Base-by-base conservation (phyloP, 2,329 filamentous ascomycete species). In the Neofusicoccum kwambonambiense region DNA sequence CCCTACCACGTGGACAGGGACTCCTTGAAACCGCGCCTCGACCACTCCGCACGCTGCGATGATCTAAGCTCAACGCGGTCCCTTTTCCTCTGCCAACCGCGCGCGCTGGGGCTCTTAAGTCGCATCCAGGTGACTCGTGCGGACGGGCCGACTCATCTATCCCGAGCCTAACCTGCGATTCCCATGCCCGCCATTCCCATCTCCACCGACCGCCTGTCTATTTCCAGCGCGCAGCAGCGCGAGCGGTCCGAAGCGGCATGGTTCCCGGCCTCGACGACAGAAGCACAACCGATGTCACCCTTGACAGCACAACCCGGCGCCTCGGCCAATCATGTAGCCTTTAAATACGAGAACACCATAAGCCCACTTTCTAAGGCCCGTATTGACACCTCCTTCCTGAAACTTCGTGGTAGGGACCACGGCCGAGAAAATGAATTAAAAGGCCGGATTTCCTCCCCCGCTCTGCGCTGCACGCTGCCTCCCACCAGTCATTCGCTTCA, bases 341-440 rank as follows among this genome's bases (percentile, higher is more conserved):
- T n/a, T 4, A 37, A 60, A 60, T 60, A 60, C 56, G 56, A 60
- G 31, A 13, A 60, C 31, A 37, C 31, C 17, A 47, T 60, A 60
- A 15, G 3, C 34, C 27, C 31, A 5, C 56, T 15, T 47, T n/a
- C n/a, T 60, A 58, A 34, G 15, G 27, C 39, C 27, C 41, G 41
- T 45, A 60, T 37, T 13, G 27, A 31, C 31, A n/a, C 42, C 56
- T 47, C 56, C 56, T 60, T 60, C 56, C 56, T 47, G 41, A 39
- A 57, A 57, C 17, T 42, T 34, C 7, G 31, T 37, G 27, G 31
- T 13, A 12, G 9, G 2, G 4, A 7, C 27, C 19, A 12, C 34
- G 22, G 39, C 22, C 22, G 2, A 12, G 7, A 7, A 4, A 5
- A 57, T 57, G 4, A 3, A n/a, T 56, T 57, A 58, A 47, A 60